Conservation (phyloP, 345 rosid species). For the Noccaea caerulescens region DNA sequence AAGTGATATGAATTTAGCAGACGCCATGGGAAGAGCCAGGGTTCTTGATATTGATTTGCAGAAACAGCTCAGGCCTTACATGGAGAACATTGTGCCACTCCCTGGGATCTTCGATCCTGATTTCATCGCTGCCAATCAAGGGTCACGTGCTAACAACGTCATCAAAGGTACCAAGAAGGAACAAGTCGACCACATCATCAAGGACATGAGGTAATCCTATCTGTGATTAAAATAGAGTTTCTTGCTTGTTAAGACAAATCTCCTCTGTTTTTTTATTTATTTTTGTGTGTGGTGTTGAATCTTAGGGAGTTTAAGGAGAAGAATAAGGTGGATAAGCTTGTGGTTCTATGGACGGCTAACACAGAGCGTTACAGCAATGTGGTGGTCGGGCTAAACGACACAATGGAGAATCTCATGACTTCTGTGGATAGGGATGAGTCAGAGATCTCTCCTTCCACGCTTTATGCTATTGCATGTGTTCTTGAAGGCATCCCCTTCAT, state of each 20-base stretch:
- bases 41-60: conserved; percentile 93
- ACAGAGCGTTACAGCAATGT: conserved; percentile 97
- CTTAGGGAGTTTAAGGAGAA: conserved; percentile 90
- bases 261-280: conserved; percentile 6
- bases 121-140: conserved; percentile 98
- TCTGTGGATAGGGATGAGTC: conserved; percentile 78
- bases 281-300: conserved; percentile 10
- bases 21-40: conserved; percentile 93
- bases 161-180: conserved; percentile 90
- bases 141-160: conserved; percentile 82
- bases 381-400: conserved; percentile 84
- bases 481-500: conserved; percentile 89
- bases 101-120: conserved; percentile 90
- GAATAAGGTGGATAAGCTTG: conserved; percentile 82
- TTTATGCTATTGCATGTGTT: conserved; percentile 88
- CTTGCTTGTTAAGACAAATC: neutral
- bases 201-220: conserved; percentile 72
- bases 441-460: conserved; percentile 95
- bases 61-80: conserved; percentile 91
- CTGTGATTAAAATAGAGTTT: conserved; percentile 2
- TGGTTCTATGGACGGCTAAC: conserved; percentile 98
- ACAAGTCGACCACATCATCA: conserved; percentile 76
- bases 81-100: conserved; percentile 92
- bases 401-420: conserved; percentile 74
- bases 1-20: conserved; percentile 94